These are phyloP conservation scores for Rosa lucieae DNA, from an alignment of 306 rosid species.

Conservation along the genomic window DNA sequence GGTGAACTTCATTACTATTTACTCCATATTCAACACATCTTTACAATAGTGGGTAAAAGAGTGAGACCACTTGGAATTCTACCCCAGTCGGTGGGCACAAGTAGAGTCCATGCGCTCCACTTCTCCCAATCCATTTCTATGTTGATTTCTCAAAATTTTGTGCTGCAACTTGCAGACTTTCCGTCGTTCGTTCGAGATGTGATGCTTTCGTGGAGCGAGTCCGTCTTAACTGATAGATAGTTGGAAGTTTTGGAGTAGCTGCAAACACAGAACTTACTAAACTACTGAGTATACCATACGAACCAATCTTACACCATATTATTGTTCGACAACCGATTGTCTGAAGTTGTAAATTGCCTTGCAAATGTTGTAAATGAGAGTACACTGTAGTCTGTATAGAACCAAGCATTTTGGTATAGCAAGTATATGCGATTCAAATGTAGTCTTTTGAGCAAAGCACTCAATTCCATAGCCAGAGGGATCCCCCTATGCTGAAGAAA, in stretches of 20 bases:
- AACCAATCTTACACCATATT: conserved; percentile 16
- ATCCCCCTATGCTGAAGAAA: neutral
- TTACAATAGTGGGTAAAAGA: neutral
- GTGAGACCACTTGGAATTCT: neutral
- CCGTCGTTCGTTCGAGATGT: conserved; percentile 74
- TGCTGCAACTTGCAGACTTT: conserved; percentile 49
- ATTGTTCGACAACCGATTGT: conserved; percentile 18
- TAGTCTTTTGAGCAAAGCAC: neutral
- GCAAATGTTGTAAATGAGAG: conserved; percentile 27
- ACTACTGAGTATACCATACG: conserved; percentile 32
- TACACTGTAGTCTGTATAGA: conserved; percentile 30
- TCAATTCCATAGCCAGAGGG: neutral
- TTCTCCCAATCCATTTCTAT: neutral
- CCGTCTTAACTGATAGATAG: conserved; percentile 74
- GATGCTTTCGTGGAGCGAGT: conserved; percentile 86
- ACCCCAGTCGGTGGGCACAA: neutral
- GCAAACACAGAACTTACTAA: conserved; percentile 22
- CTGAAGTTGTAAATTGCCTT: conserved; percentile 26
- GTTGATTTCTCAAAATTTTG: conserved; percentile 7
- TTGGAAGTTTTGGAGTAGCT: conserved; percentile 24
- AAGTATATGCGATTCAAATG: conserved; percentile 5
- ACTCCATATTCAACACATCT: neutral
- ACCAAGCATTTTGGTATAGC: conserved; percentile 17
- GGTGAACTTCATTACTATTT: conserved; percentile 42
- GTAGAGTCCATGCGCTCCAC: neutral